These are phyloP conservation scores for Botrytis paeoniae DNA, from an alignment of 2,329 filamentous ascomycete genomes.

Conservation along the genomic window DNA sequence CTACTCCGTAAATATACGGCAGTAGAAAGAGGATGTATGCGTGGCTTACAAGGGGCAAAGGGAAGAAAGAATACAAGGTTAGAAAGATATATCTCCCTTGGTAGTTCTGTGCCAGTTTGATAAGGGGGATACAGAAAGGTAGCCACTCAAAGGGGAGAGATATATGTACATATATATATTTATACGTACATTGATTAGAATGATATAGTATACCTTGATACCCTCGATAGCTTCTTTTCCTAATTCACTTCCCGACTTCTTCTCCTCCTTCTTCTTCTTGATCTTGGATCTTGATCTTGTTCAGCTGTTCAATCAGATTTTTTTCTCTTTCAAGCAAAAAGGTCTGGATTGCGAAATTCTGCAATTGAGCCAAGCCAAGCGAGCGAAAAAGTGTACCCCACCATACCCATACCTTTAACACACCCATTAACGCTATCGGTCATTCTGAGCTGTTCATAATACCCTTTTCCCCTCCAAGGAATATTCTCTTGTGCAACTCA, in stretches of 20 bases:
- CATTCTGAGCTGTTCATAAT: conserved; percentile 8
- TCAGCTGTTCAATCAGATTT: not conserved
- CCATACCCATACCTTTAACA: conserved; percentile 3
- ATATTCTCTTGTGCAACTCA: not conserved
- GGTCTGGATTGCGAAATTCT: conserved; percentile 2
- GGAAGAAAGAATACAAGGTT: not conserved
- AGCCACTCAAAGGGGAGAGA: not conserved
- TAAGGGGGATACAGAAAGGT: not conserved
- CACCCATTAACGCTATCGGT: conserved; percentile 7
- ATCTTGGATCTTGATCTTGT: not conserved
- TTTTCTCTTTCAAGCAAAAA: not conserved
- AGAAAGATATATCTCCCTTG: not conserved
- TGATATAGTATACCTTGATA: not conserved
- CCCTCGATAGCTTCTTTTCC: not conserved
- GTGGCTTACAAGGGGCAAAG: not conserved
- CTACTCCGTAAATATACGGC: not conserved
- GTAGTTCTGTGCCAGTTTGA: not conserved
- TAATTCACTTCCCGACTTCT: not conserved
- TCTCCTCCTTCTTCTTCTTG: not conserved
- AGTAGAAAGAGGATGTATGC: not conserved
- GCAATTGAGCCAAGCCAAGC: not conserved
- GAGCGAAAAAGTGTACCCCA: conserved; percentile 8
- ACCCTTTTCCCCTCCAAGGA: conserved; percentile 1
- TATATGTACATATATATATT: not conserved
- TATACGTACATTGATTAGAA: conserved; percentile 1